A percentile compares a stretch with the other conserved stretches of the same genome.
phyloP scores from a whole-genome alignment of 805 yeast species.

The Suhomyces prunicola region DNA sequence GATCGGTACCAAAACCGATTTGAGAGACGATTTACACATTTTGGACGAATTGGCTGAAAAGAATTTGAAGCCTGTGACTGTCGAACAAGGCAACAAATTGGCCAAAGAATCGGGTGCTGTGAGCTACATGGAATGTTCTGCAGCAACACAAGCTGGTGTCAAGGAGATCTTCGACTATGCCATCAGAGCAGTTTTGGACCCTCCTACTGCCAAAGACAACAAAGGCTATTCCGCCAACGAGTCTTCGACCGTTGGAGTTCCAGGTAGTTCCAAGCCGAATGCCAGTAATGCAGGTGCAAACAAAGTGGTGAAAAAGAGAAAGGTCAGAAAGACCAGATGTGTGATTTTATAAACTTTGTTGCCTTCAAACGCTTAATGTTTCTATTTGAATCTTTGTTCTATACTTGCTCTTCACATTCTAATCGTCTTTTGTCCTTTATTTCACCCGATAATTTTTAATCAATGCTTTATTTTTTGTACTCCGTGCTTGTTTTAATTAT shows the following conservation, averaged over 20 bases:
- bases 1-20: conserved; percentile 86
- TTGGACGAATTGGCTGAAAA: conserved; percentile 63
- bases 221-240: conserved; percentile 11
- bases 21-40: conserved; percentile 78
- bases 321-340: conserved; percentile 37
- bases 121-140: conserved; percentile 83
- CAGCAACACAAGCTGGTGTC: conserved; percentile 84
- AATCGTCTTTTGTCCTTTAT: background rate
- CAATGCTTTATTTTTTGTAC: background rate
- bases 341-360: conserved; percentile 28
- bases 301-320: conserved; percentile 19
- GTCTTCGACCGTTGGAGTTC: conserved; percentile 12
- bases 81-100: conserved; percentile 59
- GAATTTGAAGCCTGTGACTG: conserved; percentile 59
- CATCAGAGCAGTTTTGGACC: conserved; percentile 62
- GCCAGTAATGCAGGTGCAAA: conserved; percentile 4
- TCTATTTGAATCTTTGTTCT: background rate
- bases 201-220: conserved; percentile 31
- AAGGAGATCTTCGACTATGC: conserved; percentile 83
- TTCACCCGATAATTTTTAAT: background rate
- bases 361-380: background rate
- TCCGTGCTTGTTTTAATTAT: background rate
- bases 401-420: background rate
- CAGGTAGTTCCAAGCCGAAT: conserved; percentile 3
- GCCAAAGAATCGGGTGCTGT: conserved; percentile 73